These are phyloP conservation scores for Populus alba DNA, from an alignment of 345 rosid genomes.

Conservation along the genomic window DNA sequence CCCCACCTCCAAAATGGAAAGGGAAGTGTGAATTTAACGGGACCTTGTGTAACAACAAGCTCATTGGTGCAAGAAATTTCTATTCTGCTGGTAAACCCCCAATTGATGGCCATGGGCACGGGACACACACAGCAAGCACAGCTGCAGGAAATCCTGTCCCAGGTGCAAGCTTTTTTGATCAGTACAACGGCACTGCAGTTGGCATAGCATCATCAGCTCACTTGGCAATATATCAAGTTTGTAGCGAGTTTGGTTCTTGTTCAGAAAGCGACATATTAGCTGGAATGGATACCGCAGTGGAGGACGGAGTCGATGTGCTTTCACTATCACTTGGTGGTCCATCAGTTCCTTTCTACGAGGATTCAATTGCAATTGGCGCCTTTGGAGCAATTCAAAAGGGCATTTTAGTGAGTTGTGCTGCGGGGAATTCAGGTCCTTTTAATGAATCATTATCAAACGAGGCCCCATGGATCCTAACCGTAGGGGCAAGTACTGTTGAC, in stretches of 20 bases:
- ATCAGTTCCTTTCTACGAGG: slow-evolving; percentile 19
- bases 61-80: slow-evolving; percentile 21
- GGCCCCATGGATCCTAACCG: slow-evolving; percentile 44
- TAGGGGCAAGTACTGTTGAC: slow-evolving; percentile 39
- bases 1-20: slow-evolving; percentile 23
- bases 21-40: slow-evolving; percentile 22
- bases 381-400: slow-evolving; percentile 32
- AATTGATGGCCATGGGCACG: slow-evolving; percentile 22
- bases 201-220: slow-evolving; percentile 41
- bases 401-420: slow-evolving; percentile 37
- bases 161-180: slow-evolving; percentile 23
- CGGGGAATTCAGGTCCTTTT: slow-evolving; percentile 38
- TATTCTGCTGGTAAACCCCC: background rate
- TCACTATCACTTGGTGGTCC: slow-evolving; percentile 48
- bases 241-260: slow-evolving; percentile 37
- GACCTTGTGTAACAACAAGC: slow-evolving; percentile 14
- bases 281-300: slow-evolving; percentile 60
- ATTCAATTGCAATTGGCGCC: slow-evolving; percentile 34
- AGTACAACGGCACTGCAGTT: slow-evolving; percentile 52
- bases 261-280: slow-evolving; percentile 50
- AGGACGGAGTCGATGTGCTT: slow-evolving; percentile 61
- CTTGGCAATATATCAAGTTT: slow-evolving; percentile 60
- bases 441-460: slow-evolving; percentile 14
- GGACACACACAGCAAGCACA: slow-evolving; percentile 23
- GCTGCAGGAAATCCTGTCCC: slow-evolving; percentile 53